Evolutionary conservation across 164 flowering plant species (phyloP).

Genomic region (Magnolia changhungtana): DNA sequence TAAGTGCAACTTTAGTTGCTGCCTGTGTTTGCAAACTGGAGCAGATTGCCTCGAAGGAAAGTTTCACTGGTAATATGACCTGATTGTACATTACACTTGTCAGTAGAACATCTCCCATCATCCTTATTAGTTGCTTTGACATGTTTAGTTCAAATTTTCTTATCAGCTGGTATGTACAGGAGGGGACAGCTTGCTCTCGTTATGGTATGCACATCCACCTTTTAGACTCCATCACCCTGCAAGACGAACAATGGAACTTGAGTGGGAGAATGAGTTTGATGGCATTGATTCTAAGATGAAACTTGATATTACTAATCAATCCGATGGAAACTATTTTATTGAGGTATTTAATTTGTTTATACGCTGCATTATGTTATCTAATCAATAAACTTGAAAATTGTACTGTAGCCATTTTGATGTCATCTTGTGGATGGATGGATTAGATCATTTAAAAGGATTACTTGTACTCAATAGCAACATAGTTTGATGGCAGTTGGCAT

Average conservation of each 20-base stretch:
- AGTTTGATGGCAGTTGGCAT: background rate
- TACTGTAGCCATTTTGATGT: background rate
- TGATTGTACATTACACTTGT: background rate
- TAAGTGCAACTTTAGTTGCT: slow-evolving; percentile 61
- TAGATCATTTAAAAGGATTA: background rate
- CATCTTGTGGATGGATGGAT: background rate
- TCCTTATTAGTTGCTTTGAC: background rate
- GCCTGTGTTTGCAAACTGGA: slow-evolving; percentile 75
- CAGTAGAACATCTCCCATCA: slow-evolving; percentile 1
- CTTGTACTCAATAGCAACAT: background rate
- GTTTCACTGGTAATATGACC: slow-evolving; percentile 40
- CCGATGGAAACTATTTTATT: slow-evolving; percentile 69
- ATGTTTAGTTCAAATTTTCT: slow-evolving; percentile 3
- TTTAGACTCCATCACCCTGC: slow-evolving; percentile 78
- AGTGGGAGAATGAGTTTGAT: slow-evolving; percentile 62
- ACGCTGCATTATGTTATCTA: background rate
- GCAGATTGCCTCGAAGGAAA: slow-evolving; percentile 29
- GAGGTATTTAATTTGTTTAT: slow-evolving; percentile 43
- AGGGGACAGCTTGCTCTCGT: slow-evolving; percentile 32
- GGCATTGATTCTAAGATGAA: slow-evolving; percentile 34
- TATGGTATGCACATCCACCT: slow-evolving; percentile 87
- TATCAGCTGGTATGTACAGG: slow-evolving; percentile 30
- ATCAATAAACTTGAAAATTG: background rate
- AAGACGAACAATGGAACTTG: slow-evolving; percentile 57
- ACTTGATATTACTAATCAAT: slow-evolving; percentile 44